Evolutionary conservation across 108 stramenopile species (phyloP), one percentile per base, ranked within the genome.

Genomic region (Cylindrotheca fusiformis): DNA sequence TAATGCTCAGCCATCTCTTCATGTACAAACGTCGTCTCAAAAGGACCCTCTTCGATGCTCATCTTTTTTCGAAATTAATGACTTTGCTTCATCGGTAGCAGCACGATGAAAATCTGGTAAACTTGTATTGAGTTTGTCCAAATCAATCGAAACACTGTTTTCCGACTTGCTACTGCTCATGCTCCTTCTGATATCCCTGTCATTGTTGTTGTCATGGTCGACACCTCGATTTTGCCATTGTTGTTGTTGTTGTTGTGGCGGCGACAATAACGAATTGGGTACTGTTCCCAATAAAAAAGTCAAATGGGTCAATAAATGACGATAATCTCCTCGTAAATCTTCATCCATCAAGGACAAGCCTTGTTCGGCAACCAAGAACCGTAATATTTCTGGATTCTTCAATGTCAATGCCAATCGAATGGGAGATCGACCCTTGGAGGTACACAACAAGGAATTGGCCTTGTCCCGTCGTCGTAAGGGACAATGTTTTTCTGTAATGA

Each of bases 291-390:
- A 14, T 14, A 41, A 41, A 14, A 14, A 10, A 10, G 36, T 41
- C 10, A 41, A 14, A 14, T 41, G 36, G 36, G 14, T 14, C 36
- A 41, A 41, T 14, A 41, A 41, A 6, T 41, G 36, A 10, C 14
- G 6, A 14, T 41, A 41, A 14, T 41, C 36, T 14, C 36, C 36
- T 10, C 36, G 36, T 10, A 41, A 41, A 41, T 41, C 36, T 57
- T 82, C 78, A 33, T 78, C 77, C 48, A 74, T 62, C 2, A 87
- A 53, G 26, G 62, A 53, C 21, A 81, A 60, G 1, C 60, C 55
- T 48, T 71, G 75, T 30, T 87, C 86, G 2, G 55, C 62, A 4
- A 82, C 69, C 17, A 87, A 65, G 52, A 79, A 87, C 48, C 79
- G 52, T 61, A 87, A 60, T 24, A 87, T 68, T 19, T 76, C 83